Percentiles rank a stretch among this genome's conserved stretches.
Conservation (phyloP, 2,329 filamentous ascomycete genomes). For the Ophiostoma perfectum region DNA sequence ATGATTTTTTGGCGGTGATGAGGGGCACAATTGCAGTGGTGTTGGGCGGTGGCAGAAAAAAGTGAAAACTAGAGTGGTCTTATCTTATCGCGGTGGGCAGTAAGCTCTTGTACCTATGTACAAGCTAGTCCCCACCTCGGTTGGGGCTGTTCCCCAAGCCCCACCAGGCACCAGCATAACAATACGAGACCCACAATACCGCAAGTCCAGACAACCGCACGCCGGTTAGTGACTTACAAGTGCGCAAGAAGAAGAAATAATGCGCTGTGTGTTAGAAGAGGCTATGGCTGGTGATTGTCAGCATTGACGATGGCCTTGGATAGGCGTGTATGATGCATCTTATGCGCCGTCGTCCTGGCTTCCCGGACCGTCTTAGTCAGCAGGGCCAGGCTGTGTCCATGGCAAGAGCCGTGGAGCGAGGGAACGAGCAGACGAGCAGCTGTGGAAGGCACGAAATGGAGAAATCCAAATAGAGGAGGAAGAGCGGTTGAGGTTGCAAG, state of each 20-base stretch:
- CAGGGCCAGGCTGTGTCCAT: not conserved
- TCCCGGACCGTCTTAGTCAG: not conserved
- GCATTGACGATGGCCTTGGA: not conserved
- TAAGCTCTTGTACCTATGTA: not conserved
- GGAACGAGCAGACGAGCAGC: not conserved
- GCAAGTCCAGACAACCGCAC: not conserved
- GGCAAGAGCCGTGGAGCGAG: constrained; percentile 1
- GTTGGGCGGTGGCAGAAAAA: constrained; percentile 9
- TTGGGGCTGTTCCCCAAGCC: constrained; percentile 12
- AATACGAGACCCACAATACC: not conserved
- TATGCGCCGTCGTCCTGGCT: not conserved
- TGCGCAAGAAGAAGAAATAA: not conserved
- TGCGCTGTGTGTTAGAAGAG: not conserved
- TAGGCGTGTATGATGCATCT: not conserved
- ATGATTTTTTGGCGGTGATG: constrained; percentile 27
- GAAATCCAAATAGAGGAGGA: not conserved
- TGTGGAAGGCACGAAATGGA: not conserved
- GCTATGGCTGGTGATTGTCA: not conserved
- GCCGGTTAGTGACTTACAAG: not conserved
- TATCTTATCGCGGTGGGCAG: constrained; percentile 17
- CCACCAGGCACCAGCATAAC: constrained; percentile 19
- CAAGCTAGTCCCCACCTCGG: not conserved
- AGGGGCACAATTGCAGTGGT: constrained; percentile 24
- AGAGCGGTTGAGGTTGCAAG: not conserved
- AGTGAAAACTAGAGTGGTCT: not conserved